Percentiles rank a stretch among this genome's conserved stretches.
Conservation (phyloP, 257 asterid species). For the Cynanchum wilfordii region DNA sequence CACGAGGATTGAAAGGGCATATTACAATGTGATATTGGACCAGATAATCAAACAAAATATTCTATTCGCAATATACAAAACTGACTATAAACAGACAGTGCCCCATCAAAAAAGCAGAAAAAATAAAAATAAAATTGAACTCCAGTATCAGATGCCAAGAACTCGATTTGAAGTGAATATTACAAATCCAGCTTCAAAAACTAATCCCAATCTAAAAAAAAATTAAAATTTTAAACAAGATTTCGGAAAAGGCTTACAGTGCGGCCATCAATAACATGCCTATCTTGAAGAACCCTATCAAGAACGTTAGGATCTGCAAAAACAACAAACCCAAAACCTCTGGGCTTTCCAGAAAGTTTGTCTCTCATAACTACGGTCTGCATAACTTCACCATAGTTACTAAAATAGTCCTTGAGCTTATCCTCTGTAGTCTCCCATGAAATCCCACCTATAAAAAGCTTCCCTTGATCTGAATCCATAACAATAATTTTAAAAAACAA, state of each 20-base stretch:
- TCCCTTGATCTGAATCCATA: conserved; percentile 95
- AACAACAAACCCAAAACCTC: conserved; percentile 82
- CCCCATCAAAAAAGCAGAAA: neutral
- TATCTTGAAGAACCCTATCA: conserved; percentile 70
- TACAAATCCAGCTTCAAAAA: conserved; percentile 5
- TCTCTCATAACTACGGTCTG: conserved; percentile 83
- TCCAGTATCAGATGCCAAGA: neutral
- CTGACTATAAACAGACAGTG: neutral
- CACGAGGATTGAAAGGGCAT: neutral
- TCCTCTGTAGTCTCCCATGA: conserved; percentile 87
- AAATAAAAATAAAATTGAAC: neutral
- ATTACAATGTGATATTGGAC: neutral
- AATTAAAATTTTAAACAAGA: neutral
- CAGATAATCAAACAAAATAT: neutral
- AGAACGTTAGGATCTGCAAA: conserved; percentile 68
- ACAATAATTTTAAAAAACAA: neutral
- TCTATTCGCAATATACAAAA: neutral
- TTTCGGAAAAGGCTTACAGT: conserved; percentile 39
- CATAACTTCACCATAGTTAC: conserved; percentile 67
- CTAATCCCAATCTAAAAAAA: neutral
- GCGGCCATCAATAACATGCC: conserved; percentile 77
- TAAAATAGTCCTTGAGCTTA: conserved; percentile 66
- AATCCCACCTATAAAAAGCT: conserved; percentile 84
- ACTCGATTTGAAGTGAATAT: neutral
- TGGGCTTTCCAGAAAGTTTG: conserved; percentile 64